These are phyloP conservation scores for Cercospora sp. DNA, from an alignment of 2,329 filamentous ascomycete species.

Conservation along the genomic window DNA sequence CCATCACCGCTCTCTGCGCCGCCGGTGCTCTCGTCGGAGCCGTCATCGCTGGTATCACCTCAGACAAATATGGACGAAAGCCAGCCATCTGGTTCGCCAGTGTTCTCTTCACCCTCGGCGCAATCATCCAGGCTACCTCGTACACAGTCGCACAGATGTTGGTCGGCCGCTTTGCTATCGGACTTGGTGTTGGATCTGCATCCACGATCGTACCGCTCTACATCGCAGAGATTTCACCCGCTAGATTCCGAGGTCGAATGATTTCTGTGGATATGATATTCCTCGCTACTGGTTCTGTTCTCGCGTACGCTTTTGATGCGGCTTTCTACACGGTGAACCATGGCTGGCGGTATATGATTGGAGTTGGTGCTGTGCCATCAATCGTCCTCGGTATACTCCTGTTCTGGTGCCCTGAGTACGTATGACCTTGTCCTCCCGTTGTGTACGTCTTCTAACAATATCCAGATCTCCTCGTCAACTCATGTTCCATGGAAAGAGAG, in stretches of 20 bases:
- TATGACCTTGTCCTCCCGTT: neutral
- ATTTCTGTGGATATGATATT: slow-evolving; percentile 45
- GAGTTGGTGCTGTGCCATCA: slow-evolving; percentile 40
- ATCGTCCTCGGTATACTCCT: slow-evolving; percentile 40
- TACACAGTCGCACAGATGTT: slow-evolving; percentile 30
- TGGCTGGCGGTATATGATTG: slow-evolving; percentile 40
- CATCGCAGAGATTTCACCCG: slow-evolving; percentile 53
- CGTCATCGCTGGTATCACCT: neutral
- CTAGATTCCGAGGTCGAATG: slow-evolving; percentile 45
- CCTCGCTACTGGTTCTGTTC: slow-evolving; percentile 35
- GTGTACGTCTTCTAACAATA: neutral
- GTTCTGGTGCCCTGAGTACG: slow-evolving; percentile 37
- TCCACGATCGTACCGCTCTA: slow-evolving; percentile 46
- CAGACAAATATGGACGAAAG: neutral
- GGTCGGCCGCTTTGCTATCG: slow-evolving; percentile 33
- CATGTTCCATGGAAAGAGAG: slow-evolving; percentile 40
- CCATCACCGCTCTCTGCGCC: neutral
- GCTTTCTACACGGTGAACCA: slow-evolving; percentile 38
- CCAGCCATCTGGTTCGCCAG: neutral
- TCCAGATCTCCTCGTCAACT: slow-evolving; percentile 41
- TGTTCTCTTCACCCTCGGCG: neutral
- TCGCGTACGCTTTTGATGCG: slow-evolving; percentile 39
- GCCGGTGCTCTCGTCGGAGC: neutral
- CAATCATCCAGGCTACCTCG: slow-evolving; percentile 20
- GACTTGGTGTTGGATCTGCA: slow-evolving; percentile 50